These are phyloP conservation scores for Powellomyces hirtus DNA, from an alignment of 192 early-diverging fungal species.

Conservation along the genomic window DNA sequence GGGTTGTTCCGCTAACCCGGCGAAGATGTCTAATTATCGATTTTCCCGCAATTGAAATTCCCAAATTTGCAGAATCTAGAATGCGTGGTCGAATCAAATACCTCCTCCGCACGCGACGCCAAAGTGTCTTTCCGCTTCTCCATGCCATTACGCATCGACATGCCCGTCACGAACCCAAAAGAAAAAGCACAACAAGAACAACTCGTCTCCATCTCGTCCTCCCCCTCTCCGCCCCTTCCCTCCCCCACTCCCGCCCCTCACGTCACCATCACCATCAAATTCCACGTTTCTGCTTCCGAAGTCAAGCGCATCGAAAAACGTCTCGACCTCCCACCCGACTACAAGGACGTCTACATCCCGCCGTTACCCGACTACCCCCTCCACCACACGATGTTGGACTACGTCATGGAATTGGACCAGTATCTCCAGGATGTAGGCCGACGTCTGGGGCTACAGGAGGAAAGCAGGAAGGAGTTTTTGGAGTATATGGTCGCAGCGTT, in stretches of 20 bases:
- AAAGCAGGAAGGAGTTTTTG: background rate
- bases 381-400: background rate
- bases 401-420: background rate
- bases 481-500: slow-evolving; percentile 1
- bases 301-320: background rate
- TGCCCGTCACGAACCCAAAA: background rate
- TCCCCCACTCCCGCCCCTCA: no score
- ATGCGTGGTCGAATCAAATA: background rate
- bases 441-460: background rate
- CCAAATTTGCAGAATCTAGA: background rate
- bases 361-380: slow-evolving; percentile 5
- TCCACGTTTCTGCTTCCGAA: background rate
- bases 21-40: background rate
- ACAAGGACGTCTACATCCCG: background rate
- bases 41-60: background rate
- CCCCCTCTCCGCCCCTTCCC: background rate
- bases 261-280: background rate
- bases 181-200: background rate
- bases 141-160: background rate
- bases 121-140: slow-evolving; percentile 1
- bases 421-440: background rate
- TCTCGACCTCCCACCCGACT: background rate
- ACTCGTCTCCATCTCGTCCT: background rate
- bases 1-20: no score
- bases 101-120: background rate